Conservation (phyloP, 768 basidiomycete genomes). For the Pholiota microspora region DNA sequence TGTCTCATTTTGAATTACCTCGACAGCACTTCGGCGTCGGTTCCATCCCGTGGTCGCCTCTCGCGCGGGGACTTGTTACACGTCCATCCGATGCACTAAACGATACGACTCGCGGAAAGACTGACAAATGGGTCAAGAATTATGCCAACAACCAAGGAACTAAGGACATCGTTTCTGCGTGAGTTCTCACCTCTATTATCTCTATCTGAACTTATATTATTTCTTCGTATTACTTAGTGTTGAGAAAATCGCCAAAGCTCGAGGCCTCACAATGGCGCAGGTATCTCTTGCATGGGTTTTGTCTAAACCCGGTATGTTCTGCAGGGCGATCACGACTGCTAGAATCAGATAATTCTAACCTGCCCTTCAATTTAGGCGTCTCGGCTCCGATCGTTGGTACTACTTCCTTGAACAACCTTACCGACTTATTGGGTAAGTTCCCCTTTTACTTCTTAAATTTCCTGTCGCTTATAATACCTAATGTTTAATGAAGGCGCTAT, state of each 20-base stretch:
- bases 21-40: conserved; percentile 55
- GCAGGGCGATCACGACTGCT: too few relatives aligned
- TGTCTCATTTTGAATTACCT: conserved; percentile 30
- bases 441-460: too few relatives aligned
- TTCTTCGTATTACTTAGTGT: conserved; percentile 3
- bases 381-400: conserved; percentile 51
- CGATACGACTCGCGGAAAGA: conserved; percentile 24
- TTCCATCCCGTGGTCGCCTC: conserved; percentile 58
- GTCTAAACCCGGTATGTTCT: conserved; percentile 8
- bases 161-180: conserved; percentile 39
- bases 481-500: conserved; percentile 19
- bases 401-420: conserved; percentile 41
- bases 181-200: conserved; percentile 8
- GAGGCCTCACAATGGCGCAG: conserved; percentile 16
- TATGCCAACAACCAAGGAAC: conserved; percentile 15
- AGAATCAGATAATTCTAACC: background rate
- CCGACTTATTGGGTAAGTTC: conserved; percentile 4
- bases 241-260: conserved; percentile 14
- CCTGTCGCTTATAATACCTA: too few relatives aligned
- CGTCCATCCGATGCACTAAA: conserved; percentile 44
- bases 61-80: conserved; percentile 43
- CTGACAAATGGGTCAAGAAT: background rate
- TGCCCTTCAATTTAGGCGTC: conserved; percentile 24
- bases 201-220: background rate
- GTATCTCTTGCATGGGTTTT: conserved; percentile 16